Base-by-base conservation (phyloP, 2,329 filamentous ascomycete genomes). In the Botrytis porri region DNA sequence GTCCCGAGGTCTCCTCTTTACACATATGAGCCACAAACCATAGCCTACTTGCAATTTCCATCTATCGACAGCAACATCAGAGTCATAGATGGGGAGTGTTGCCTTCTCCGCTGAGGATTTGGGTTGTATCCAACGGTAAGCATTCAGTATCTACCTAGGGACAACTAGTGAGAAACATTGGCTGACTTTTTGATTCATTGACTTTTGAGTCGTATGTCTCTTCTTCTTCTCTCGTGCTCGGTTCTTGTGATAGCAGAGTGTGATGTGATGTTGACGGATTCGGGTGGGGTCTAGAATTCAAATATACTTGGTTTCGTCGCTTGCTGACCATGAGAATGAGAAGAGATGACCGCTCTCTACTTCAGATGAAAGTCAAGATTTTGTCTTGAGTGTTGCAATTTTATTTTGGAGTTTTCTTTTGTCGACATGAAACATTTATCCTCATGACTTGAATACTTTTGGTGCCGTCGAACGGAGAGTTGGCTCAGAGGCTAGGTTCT, bases 281-380 rank as follows among this genome's bases (percentile, higher is more conserved):
- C 32, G n/a, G 43, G 63, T 62, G 60, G 60, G 60, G 60, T 45
- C 43, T 65, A 48, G 22, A 51, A 37, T 37, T 29, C 29, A 20
- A 48, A 51, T 20, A 51, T 32, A 10, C 12, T 37, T 65, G 29
- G 6, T 14, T 65, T 37, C 63, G 45, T 51, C 63, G 25, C 20
- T 48, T 65, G 32, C 43, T 65, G 63, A 65, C 63, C 43, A 65
- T 37, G 43, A 66, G 63, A 20, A 66, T n/a, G 63, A 66, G 63
- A 29, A 66, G 35, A 4, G 43, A 66, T 25, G 43, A 29, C 51
- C 29, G n/a, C 20, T 64, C 25, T 45, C 29, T n/a, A n/a, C 48
- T 45, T 35, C 63, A 37, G 37, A 51, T 63, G 61, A 14, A 16
- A 22, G 37, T 63, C 25, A 29, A 37, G 29, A 51, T 37, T 65